Evolutionary conservation across 768 basidiomycete genomes (phyloP).

Genomic region (Termitomyces sp.): DNA sequence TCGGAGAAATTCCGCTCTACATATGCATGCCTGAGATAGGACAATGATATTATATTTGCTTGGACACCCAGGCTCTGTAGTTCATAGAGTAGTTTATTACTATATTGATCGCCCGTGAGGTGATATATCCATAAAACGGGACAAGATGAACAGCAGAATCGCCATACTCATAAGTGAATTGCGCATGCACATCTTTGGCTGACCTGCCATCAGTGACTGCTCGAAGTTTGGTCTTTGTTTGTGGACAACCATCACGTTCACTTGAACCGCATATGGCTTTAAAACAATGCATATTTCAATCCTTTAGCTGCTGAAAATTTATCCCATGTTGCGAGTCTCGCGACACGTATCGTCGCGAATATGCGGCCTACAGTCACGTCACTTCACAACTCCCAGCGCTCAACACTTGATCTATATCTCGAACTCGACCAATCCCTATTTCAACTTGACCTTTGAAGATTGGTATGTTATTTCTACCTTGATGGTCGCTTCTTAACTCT

Average conservation of each 20-base stretch:
- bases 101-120: too few relatives aligned
- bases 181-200: background rate
- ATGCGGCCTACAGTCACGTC: constrained; percentile 2
- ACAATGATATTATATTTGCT: too few relatives aligned
- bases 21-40: too few relatives aligned
- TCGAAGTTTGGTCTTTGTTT: background rate
- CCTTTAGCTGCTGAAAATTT: background rate
- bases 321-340: constrained; percentile 11
- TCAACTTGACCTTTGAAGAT: constrained; percentile 88
- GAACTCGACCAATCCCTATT: constrained; percentile 73
- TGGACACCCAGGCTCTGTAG: too few relatives aligned
- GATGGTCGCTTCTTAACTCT: background rate
- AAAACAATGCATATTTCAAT: background rate
- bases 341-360: constrained; percentile 10
- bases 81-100: too few relatives aligned
- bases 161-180: background rate
- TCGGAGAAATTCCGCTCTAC: too few relatives aligned
- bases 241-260: background rate
- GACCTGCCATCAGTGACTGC: background rate
- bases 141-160: background rate
- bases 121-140: background rate
- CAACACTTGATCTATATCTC: constrained; percentile 65
- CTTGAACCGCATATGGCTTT: background rate
- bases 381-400: constrained; percentile 19
- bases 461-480: constrained; percentile 42